phyloP scores from a whole-genome alignment of 2,329 filamentous ascomycete species.

The Fusarium miscanthi region DNA sequence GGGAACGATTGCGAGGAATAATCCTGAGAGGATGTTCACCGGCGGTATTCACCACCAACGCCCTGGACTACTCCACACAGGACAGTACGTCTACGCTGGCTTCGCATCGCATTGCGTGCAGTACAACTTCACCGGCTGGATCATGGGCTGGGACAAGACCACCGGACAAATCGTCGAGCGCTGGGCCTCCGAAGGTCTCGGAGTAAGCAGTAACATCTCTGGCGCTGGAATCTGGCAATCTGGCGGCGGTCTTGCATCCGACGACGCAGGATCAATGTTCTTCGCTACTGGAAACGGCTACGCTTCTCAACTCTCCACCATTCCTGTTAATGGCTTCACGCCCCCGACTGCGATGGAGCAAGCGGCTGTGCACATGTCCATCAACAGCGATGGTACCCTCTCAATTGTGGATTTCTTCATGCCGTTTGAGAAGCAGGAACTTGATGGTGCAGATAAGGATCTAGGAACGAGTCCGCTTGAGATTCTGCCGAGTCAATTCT shows the following conservation, averaged over 20 bases:
- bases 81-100: slow-evolving; percentile 61
- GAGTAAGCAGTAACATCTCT: slow-evolving; percentile 50
- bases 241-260: slow-evolving; percentile 53
- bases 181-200: slow-evolving; percentile 56
- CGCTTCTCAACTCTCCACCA: slow-evolving; percentile 52
- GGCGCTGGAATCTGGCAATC: slow-evolving; percentile 60
- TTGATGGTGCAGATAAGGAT: slow-evolving; percentile 63
- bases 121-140: slow-evolving; percentile 66
- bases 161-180: slow-evolving; percentile 52
- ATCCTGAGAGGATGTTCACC: slow-evolving; percentile 59
- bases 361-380: slow-evolving; percentile 57
- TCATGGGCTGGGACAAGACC: slow-evolving; percentile 61
- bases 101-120: slow-evolving; percentile 67
- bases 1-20: slow-evolving; percentile 59
- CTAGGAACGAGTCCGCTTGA: slow-evolving; percentile 60
- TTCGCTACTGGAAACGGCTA: slow-evolving; percentile 55
- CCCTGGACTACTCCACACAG: slow-evolving; percentile 58
- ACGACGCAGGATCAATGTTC: slow-evolving; percentile 54
- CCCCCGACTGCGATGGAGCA: slow-evolving; percentile 58
- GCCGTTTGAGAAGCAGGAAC: slow-evolving; percentile 62
- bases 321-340: slow-evolving; percentile 53
- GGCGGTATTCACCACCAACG: slow-evolving; percentile 65
- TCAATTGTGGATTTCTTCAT: slow-evolving; percentile 64
- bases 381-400: slow-evolving; percentile 56
- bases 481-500: slow-evolving; percentile 55